Evolutionary conservation across 441 rosid genomes (phyloP).

Genomic region (Macaranga tanarius): DNA sequence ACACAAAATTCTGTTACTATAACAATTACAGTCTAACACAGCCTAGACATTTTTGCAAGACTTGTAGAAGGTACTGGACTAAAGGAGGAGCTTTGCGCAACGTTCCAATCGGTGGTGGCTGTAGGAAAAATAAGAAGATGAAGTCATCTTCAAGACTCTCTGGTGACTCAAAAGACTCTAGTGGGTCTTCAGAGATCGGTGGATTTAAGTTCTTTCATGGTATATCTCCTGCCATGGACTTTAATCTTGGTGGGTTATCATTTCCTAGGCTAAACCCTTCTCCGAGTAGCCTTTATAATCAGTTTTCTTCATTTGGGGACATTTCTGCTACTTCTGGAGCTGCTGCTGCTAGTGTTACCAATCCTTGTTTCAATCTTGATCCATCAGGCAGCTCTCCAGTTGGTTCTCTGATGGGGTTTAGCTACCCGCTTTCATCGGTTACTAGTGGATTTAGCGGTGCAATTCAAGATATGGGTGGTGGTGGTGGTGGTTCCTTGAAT

Average conservation of each 20-base stretch:
- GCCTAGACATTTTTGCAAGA: conserved; percentile 92
- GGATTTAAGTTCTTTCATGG: conserved; percentile 67
- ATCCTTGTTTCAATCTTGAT: conserved; percentile 41
- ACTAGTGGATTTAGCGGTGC: conserved; percentile 34
- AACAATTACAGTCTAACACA: conserved; percentile 92
- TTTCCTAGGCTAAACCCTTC: conserved; percentile 53
- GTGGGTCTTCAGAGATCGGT: conserved; percentile 48
- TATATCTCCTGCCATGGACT: conserved; percentile 59
- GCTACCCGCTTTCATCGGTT: conserved; percentile 40
- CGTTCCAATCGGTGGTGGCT: conserved; percentile 94
- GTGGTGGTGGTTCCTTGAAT: conserved; percentile 40
- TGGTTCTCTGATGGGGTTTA: conserved; percentile 50
- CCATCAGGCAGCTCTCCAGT: conserved; percentile 40
- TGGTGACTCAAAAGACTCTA: conserved; percentile 39
- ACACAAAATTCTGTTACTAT: conserved; percentile 96
- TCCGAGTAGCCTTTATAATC: conserved; percentile 33
- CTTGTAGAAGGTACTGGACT: conserved; percentile 94
- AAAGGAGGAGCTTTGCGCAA: conserved; percentile 86
- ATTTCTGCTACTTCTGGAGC: conserved; percentile 26
- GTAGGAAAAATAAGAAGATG: conserved; percentile 77
- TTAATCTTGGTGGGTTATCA: conserved; percentile 65
- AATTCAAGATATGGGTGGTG: conserved; percentile 37
- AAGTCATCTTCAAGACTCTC: conserved; percentile 49
- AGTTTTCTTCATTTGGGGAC: conserved; percentile 45
- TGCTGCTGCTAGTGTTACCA: conserved; percentile 13